Conservation (phyloP, 2,329 filamentous ascomycete genomes). For the Cryphonectria parasitica region DNA sequence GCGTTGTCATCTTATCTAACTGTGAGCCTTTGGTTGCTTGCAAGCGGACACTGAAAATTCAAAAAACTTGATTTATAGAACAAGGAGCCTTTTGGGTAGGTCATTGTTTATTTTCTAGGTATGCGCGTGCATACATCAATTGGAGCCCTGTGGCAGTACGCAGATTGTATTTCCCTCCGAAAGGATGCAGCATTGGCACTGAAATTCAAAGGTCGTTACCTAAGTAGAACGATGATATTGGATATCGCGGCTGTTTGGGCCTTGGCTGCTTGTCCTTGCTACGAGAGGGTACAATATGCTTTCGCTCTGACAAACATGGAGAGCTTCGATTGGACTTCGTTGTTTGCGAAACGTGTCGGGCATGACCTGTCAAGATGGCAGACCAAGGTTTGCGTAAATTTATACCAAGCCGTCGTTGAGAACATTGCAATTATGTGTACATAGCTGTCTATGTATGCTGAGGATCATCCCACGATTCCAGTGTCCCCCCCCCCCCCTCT, state of each 20-base stretch:
- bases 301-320: no score
- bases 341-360: not conserved
- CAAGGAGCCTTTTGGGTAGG: not conserved
- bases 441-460: not conserved
- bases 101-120: not conserved
- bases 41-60: not conserved
- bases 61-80: not conserved
- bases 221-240: not conserved
- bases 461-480: not conserved
- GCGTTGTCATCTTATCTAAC: not conserved
- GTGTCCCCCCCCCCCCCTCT: no score
- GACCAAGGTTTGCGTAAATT: not conserved
- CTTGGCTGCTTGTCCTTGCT: not conserved
- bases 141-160: not conserved
- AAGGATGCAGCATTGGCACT: no score
- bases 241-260: not conserved
- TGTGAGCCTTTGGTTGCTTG: not conserved
- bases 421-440: not conserved
- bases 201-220: not conserved
- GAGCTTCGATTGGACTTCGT: no score
- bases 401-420: not conserved
- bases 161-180: no score
- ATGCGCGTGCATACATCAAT: not conserved
- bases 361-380: not conserved
- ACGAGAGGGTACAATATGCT: not conserved